Base-by-base conservation (phyloP, 148 eudicot species). In the Arctostaphylos glauca region DNA sequence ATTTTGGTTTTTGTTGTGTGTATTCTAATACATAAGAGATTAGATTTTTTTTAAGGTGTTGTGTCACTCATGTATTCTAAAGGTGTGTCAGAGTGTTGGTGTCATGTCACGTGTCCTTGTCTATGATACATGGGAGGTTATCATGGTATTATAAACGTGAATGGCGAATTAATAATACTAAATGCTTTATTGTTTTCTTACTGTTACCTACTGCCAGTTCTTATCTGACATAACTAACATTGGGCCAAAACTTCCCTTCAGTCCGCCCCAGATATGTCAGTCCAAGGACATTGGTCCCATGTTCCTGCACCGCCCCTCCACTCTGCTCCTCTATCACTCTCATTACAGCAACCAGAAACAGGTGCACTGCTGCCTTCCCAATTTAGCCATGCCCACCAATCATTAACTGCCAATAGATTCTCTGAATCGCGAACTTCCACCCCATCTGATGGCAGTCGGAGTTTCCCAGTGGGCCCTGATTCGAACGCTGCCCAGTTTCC, bases 241-340 rank as follows among this genome's bases (percentile, higher is more conserved):
- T 82, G 81, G 4, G 8, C 19, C 60, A 78, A 3, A 77, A 55
- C 18, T 75, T 76, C 70, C 78, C 75, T 84, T 41, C 93, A 96
- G 98, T 80, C 94, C 44, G 82, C 93, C 54, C 81, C 92, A 59
- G 98, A 96, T 59, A 77, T 90, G 79, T 86, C 99, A n/a, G 88
- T 83, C 80, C 99, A 96, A 85, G 88, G 92, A 70, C 90, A 86
- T 47, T 94, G 99, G 98, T 85, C 98, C 48, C 97, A 91, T 73
- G 83, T 93, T 77, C 92, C 95, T 85, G 84, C 93, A 74, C 62
- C 93, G 19, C 83, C 93, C 19, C 87, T 87, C 84, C 93, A 88
- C 71, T n/a, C 93, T 14, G 71, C 87, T 62, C 89, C 94, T 48
- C 86, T 87, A 44, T 88, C 98, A 76, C 86, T 86, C 87, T 91